Conservation (phyloP, 2,329 filamentous ascomycete genomes). For the Aspergillus pseudoterreus region DNA sequence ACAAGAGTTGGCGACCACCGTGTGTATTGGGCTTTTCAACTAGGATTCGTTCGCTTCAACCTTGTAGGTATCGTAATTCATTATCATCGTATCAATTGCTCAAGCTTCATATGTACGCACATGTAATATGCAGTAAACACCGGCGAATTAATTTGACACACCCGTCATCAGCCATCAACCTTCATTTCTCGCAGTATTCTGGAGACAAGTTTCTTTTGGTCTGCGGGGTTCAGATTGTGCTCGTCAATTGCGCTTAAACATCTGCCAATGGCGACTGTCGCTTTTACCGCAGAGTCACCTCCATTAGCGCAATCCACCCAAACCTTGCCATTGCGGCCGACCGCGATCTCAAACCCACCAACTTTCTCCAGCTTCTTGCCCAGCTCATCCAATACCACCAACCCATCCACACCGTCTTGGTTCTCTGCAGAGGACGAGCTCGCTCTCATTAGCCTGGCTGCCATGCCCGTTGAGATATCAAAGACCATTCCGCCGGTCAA, state of each 20-base stretch:
- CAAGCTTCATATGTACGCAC: too few relatives aligned
- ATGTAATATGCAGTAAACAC: too few relatives aligned
- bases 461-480: constrained; percentile 72
- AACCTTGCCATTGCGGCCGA: constrained; percentile 85
- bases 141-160: too few relatives aligned
- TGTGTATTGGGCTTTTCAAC: too few relatives aligned
- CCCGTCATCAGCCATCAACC: constrained; percentile 22
- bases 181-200: constrained; percentile 42
- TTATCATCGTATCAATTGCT: too few relatives aligned
- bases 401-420: constrained; percentile 52
- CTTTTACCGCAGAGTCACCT: constrained; percentile 54
- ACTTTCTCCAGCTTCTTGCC: constrained; percentile 63
- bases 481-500: constrained; percentile 85
- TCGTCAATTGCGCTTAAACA: constrained; percentile 77
- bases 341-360: constrained; percentile 81
- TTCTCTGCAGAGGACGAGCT: constrained; percentile 33
- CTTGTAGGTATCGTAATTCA: too few relatives aligned
- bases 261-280: constrained; percentile 72
- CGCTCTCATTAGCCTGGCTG: constrained; percentile 63
- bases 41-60: too few relatives aligned
- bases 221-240: constrained; percentile 40
- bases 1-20: too few relatives aligned
- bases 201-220: constrained; percentile 46
- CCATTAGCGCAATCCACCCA: constrained; percentile 77
- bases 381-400: constrained; percentile 76